Evolutionary conservation across 768 basidiomycete genomes (phyloP).

Genomic region (Naematelia aurantialba): DNA sequence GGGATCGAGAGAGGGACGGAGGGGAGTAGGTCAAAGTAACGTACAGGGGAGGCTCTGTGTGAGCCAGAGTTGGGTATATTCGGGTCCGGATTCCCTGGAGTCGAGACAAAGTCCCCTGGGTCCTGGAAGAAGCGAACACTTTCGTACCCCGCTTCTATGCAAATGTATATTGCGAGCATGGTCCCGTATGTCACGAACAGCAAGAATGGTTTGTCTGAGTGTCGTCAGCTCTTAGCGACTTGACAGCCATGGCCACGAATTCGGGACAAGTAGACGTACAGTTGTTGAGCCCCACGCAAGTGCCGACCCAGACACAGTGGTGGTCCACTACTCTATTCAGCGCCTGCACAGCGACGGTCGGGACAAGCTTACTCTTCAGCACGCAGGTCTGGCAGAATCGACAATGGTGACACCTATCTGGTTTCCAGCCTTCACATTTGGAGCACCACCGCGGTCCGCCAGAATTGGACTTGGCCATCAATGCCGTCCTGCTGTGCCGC

Average conservation of each 20-base stretch:
- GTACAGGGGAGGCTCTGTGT: no score
- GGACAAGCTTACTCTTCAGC: slow-evolving; percentile 34
- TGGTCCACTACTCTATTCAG: slow-evolving; percentile 43
- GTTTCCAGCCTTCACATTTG: slow-evolving; percentile 47
- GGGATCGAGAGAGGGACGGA: no score
- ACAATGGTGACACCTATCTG: slow-evolving; percentile 49
- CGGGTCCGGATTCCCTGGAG: no score
- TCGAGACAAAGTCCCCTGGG: slow-evolving; percentile 19
- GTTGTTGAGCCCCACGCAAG: slow-evolving; percentile 45
- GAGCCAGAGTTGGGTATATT: no score
- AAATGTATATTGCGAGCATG: slow-evolving; percentile 29
- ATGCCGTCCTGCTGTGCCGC: background rate
- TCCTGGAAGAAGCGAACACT: slow-evolving; percentile 26
- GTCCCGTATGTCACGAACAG: slow-evolving; percentile 45
- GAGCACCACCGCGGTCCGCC: slow-evolving; percentile 44
- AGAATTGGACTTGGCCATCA: slow-evolving; percentile 38
- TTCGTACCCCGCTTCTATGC: slow-evolving; percentile 33
- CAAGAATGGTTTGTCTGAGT: slow-evolving; percentile 44
- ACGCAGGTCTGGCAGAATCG: slow-evolving; percentile 39
- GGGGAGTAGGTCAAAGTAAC: no score
- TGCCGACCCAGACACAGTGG: slow-evolving; percentile 47
- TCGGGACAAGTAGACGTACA: slow-evolving; percentile 15
- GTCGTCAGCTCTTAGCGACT: slow-evolving; percentile 1
- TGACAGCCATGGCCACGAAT: background rate
- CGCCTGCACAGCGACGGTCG: background rate